Base-by-base conservation (phyloP, 164 flowering plant genomes). In the Amborella trichopoda region DNA sequence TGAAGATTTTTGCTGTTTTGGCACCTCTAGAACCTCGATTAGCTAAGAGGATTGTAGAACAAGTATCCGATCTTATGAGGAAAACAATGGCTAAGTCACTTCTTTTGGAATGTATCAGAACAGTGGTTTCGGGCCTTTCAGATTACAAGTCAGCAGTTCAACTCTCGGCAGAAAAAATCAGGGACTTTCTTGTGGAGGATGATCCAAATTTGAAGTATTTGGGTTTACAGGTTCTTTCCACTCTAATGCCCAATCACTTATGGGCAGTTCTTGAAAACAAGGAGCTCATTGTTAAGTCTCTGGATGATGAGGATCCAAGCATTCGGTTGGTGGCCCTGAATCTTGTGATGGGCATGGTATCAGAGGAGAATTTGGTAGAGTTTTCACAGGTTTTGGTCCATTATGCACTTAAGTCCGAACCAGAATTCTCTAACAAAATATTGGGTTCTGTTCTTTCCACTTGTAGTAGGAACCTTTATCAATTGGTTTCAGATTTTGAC, bases 201-300 rank as follows among this genome's bases (percentile, higher is more conserved):
- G 96, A 91, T 61, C 75, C 84, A 2, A 91, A 91, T 69, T 73
- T 91, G 3, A 82, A 73, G 78, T 91, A 80, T 68, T 80, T 91
- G 19, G 96, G 94, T 2, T 65, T 91, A 71, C 83, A 78, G 11
- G 95, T 77, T 2, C 81, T 91, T 23, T 61, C 82, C 4, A 58
- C 67, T 47, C 62, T 78, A 19, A 75, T 69, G 20, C 49, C 68
- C n/a, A 77, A 56, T 57, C 76, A 77, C 40, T 62, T 68, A 67
- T 80, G 86, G 94, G 82, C 94, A 0, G 85, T 87, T n/a, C 48
- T 73, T 54, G 98, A 84, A 71, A 84, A 78, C 55, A 87, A 87
- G 75, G 96, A 91, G 40, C 55, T 61, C 24, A 84, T 91, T 64
- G 70, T 87, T 26, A 80, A 75, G 72, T 76, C 79, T 26, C 59